A percentile compares a stretch with the other conserved stretches of the same genome.
phyloP scores from a whole-genome alignment of 495 filamentous ascomycete species.

The Penicillium cosmopolitanum region DNA sequence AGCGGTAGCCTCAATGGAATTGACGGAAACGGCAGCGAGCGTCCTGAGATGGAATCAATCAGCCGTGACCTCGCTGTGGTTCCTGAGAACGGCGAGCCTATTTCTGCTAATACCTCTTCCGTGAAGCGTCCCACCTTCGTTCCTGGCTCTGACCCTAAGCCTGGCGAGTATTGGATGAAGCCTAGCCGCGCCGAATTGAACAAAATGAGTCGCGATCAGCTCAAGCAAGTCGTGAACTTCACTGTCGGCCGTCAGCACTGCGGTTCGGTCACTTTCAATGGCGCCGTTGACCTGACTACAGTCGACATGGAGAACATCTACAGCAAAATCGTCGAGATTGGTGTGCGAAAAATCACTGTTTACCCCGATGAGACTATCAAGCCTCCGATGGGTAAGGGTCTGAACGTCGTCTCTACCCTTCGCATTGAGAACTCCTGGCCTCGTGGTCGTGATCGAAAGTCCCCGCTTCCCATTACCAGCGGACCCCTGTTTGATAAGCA shows the following conservation, averaged over 20 bases:
- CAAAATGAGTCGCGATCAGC: constrained; percentile 73
- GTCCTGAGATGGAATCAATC: constrained; percentile 73
- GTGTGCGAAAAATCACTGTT: constrained; percentile 77
- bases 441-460: constrained; percentile 63
- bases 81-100: constrained; percentile 63
- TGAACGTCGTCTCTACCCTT: constrained; percentile 89
- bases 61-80: constrained; percentile 79
- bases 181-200: constrained; percentile 71
- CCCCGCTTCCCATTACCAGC: constrained; percentile 55
- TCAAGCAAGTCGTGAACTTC: constrained; percentile 70
- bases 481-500: constrained; percentile 73
- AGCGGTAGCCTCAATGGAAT: constrained; percentile 52
- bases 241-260: constrained; percentile 79
- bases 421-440: constrained; percentile 90
- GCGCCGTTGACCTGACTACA: constrained; percentile 76
- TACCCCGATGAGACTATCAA: constrained; percentile 78
- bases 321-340: constrained; percentile 72
- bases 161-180: constrained; percentile 84
- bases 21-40: constrained; percentile 45
- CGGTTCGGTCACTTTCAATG: constrained; percentile 78
- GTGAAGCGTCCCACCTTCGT: constrained; percentile 33
- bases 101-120: constrained; percentile 31
- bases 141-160: constrained; percentile 55
- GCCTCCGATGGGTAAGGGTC: constrained; percentile 77
- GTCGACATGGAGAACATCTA: constrained; percentile 73